These are phyloP conservation scores for Trichoderma harzianum DNA, from an alignment of 2,329 filamentous ascomycete genomes.

Conservation along the genomic window DNA sequence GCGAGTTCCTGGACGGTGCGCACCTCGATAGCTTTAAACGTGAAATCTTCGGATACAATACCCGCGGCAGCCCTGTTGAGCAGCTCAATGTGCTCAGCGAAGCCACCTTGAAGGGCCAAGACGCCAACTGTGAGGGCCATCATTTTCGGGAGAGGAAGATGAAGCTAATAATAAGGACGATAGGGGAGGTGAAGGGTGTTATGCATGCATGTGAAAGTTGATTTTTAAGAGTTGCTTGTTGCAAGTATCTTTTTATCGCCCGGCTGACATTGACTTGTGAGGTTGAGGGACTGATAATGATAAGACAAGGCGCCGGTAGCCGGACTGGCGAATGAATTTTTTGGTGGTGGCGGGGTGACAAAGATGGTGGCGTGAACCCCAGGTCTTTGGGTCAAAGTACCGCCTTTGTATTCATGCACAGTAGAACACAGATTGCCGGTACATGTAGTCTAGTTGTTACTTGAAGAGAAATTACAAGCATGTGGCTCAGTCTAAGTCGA, in stretches of 20 bases:
- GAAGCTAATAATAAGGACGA: slow-evolving; percentile 1
- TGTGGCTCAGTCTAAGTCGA: not conserved
- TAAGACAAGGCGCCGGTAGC: slow-evolving; percentile 8
- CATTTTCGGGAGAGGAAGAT: slow-evolving; percentile 5
- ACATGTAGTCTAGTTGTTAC: too few relatives aligned
- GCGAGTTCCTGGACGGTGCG: slow-evolving; percentile 70
- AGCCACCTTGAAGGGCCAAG: slow-evolving; percentile 84
- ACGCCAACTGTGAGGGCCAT: slow-evolving; percentile 54
- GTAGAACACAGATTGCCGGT: not conserved
- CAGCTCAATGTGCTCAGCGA: slow-evolving; percentile 80
- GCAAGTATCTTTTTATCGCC: not conserved
- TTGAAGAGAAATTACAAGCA: not conserved
- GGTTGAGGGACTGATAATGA: not conserved
- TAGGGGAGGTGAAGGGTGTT: slow-evolving; percentile 15
- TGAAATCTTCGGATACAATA: slow-evolving; percentile 37
- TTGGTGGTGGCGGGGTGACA: slow-evolving; percentile 1
- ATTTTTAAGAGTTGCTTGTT: not conserved
- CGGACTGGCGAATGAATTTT: slow-evolving; percentile 1
- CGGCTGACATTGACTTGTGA: not conserved
- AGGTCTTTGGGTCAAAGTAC: not conserved
- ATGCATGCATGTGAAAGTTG: not conserved
- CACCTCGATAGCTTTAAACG: slow-evolving; percentile 71
- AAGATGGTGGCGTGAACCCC: not conserved
- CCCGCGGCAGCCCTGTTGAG: slow-evolving; percentile 67
- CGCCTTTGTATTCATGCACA: not conserved